Percentiles rank a stretch among this genome's conserved stretches.
Evolutionary conservation across 2,329 filamentous ascomycete genomes (phyloP).

Genomic region (Talaromyces sp.): DNA sequence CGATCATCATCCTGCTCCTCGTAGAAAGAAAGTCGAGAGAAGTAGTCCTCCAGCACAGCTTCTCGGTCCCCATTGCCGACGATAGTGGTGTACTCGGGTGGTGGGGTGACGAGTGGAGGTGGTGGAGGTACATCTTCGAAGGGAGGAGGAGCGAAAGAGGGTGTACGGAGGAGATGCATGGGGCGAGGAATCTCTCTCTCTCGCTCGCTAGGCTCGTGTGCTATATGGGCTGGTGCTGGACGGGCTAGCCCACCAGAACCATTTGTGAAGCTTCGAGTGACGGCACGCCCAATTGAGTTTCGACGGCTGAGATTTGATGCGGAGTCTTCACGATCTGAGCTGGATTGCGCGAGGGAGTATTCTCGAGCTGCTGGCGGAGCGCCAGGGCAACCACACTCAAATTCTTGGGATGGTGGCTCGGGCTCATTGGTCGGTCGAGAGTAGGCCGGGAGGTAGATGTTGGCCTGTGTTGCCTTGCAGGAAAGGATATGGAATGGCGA

Average conservation of each 20-base stretch:
- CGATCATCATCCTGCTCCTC: conserved; percentile 62
- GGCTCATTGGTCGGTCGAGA: conserved; percentile 57
- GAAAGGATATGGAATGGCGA: conserved; percentile 92
- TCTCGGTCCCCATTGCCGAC: conserved; percentile 69
- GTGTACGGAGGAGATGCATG: conserved; percentile 80
- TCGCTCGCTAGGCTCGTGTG: conserved; percentile 49
- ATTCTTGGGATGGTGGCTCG: conserved; percentile 58
- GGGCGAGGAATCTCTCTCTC: conserved; percentile 60
- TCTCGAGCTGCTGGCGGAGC: conserved; percentile 53
- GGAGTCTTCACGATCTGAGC: conserved; percentile 34
- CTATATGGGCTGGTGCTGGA: conserved; percentile 55
- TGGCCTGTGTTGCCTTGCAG: conserved; percentile 88
- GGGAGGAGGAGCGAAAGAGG: conserved; percentile 84
- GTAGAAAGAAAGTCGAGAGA: conserved; percentile 70
- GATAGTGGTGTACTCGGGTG: conserved; percentile 80
- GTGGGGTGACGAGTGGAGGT: conserved; percentile 74
- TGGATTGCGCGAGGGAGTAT: conserved; percentile 18
- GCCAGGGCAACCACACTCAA: conserved; percentile 68
- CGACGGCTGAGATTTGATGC: conserved; percentile 22
- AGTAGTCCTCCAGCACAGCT: conserved; percentile 79
- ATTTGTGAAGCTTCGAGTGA: conserved; percentile 43
- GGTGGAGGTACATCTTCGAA: conserved; percentile 82
- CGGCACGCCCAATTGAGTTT: conserved; percentile 21
- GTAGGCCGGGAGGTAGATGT: conserved; percentile 83
- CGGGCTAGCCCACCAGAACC: conserved; percentile 45